These are phyloP conservation scores for Nemania sp. DNA, from an alignment of 2,329 filamentous ascomycete genomes.

Conservation along the genomic window DNA sequence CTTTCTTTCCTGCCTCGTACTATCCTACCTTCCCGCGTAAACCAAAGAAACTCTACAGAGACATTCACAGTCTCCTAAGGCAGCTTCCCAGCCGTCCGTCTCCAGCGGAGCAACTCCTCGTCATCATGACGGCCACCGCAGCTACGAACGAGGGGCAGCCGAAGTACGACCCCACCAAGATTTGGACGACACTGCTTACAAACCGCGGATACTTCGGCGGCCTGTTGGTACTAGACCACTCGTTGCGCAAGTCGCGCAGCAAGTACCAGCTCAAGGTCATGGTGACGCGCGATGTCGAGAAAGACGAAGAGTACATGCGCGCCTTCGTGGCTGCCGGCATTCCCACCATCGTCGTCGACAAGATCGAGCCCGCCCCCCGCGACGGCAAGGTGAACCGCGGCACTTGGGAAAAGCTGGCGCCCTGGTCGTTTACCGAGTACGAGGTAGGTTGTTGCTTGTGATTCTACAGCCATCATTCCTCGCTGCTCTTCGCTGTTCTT, in stretches of 20 bases:
- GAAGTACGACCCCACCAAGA: conserved; percentile 38
- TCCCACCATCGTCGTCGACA: conserved; percentile 40
- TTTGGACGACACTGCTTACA: conserved; percentile 40
- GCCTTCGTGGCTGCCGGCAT: conserved; percentile 40
- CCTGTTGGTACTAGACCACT: conserved; percentile 37
- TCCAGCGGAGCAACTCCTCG: neutral
- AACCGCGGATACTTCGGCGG: conserved; percentile 40
- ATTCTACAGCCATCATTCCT: neutral
- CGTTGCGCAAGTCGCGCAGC: conserved; percentile 34
- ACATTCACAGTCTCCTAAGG: too few relatives aligned
- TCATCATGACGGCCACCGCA: conserved; percentile 17
- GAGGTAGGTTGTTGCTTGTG: conserved; percentile 37
- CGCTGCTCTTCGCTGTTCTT: neutral
- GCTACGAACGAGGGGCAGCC: neutral
- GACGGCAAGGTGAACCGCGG: conserved; percentile 41
- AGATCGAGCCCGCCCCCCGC: conserved; percentile 40
- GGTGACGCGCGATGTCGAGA: conserved; percentile 40
- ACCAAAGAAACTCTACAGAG: too few relatives aligned
- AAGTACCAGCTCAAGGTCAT: conserved; percentile 39
- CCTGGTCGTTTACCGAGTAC: conserved; percentile 39
- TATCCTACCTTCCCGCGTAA: too few relatives aligned
- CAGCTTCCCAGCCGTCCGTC: neutral
- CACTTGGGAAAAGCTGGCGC: conserved; percentile 43
- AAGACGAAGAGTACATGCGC: conserved; percentile 41
- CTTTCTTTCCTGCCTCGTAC: too few relatives aligned